Percentiles rank a stretch among this genome's conserved stretches.
These are phyloP conservation scores for Heterobasidion annosum DNA, from an alignment of 1,284 basidiomycete species.

Conservation along the genomic window DNA sequence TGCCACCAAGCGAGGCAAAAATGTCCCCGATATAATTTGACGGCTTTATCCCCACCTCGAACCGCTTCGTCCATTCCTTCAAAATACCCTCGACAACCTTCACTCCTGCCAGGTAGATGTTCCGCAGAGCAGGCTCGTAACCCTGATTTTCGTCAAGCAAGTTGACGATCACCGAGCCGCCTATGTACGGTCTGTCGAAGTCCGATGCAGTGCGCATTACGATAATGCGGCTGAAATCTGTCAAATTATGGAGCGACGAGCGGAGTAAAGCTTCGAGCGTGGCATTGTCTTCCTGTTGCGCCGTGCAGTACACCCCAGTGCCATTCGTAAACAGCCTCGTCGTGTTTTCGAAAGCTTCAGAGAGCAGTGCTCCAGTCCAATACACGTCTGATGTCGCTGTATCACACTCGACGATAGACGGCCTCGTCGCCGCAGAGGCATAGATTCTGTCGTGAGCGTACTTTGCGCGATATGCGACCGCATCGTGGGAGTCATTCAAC, in stretches of 20 bases:
- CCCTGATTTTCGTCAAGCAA: constrained; percentile 12
- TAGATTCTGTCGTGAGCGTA: constrained; percentile 16
- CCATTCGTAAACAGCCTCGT: constrained; percentile 30
- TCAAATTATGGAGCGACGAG: constrained; percentile 23
- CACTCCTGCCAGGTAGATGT: constrained; percentile 21
- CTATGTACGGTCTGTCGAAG: constrained; percentile 31
- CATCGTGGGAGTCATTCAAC: constrained; percentile 26
- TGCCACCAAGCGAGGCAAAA: constrained; percentile 19
- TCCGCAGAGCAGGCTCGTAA: constrained; percentile 16
- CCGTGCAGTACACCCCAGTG: constrained; percentile 29
- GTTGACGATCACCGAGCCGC: constrained; percentile 16
- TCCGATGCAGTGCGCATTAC: constrained; percentile 35
- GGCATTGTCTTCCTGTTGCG: constrained; percentile 43
- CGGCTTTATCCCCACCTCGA: constrained; percentile 17
- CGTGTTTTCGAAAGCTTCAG: constrained; percentile 31
- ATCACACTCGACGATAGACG: constrained; percentile 26
- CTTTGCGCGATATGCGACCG: constrained; percentile 23
- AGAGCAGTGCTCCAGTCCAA: constrained; percentile 30
- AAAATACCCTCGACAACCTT: constrained; percentile 22
- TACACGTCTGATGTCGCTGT: constrained; percentile 34
- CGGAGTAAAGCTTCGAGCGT: constrained; percentile 34
- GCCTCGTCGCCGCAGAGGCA: constrained; percentile 18
- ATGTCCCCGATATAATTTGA: constrained; percentile 24
- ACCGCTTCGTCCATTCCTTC: constrained; percentile 17
- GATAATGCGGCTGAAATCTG: constrained; percentile 36